Conservation (phyloP, 1,284 basidiomycete species). For the Cystobasidium pallidum region DNA sequence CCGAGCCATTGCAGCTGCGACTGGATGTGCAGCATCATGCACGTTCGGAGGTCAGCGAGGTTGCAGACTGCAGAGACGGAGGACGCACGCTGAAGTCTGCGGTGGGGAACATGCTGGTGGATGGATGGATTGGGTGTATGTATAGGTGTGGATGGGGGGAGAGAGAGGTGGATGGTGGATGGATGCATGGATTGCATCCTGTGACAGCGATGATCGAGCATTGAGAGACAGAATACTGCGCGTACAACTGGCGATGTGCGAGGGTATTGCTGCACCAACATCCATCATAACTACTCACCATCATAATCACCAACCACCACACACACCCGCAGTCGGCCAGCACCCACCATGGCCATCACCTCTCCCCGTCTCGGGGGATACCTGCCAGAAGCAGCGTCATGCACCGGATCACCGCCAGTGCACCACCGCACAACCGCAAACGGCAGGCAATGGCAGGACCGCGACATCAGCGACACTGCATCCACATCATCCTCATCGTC, state of each 20-base stretch:
- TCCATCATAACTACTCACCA: too few species aligned
- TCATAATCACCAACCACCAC: too few species aligned
- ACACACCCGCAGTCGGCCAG: background rate
- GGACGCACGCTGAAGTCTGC: constrained; percentile 3
- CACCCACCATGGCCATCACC: background rate
- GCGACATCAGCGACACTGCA: constrained; percentile 5
- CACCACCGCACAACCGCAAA: background rate
- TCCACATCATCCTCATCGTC: constrained; percentile 18
- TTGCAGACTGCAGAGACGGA: background rate
- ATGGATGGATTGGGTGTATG: background rate
- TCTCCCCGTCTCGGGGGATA: background rate
- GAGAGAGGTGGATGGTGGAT: too few species aligned
- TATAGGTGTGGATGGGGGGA: background rate
- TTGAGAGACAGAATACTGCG: too few species aligned
- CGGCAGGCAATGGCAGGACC: background rate
- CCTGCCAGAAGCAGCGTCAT: constrained; percentile 25
- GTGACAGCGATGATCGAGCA: too few species aligned
- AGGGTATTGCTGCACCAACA: too few species aligned
- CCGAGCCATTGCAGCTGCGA: constrained; percentile 89
- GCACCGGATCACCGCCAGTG: background rate
- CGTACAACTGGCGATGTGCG: too few species aligned
- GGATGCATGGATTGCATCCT: too few species aligned
- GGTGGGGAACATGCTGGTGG: background rate
- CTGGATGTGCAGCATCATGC: constrained; percentile 1
- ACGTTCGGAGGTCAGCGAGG: background rate